Evolutionary conservation across 192 early-diverging fungal genomes (phyloP).

Genomic region (Coemansia pectinata): DNA sequence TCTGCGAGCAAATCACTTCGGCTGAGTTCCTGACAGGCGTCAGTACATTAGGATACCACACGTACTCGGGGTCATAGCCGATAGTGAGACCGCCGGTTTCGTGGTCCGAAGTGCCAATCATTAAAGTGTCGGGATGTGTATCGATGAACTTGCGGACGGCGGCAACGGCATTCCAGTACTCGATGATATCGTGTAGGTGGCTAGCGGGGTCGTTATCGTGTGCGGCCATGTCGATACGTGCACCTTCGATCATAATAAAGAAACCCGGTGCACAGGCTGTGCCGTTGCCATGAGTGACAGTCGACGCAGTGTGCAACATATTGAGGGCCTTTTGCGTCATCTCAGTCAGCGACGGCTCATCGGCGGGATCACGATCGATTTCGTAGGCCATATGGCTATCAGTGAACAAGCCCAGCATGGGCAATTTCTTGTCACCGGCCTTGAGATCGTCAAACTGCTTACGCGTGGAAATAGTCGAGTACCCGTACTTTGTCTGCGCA

Average conservation of each 20-base stretch:
- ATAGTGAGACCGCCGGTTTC: slow-evolving; percentile 64
- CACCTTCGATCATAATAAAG: slow-evolving; percentile 65
- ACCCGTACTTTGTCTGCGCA: slow-evolving; percentile 20
- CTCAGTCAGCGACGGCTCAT: slow-evolving; percentile 57
- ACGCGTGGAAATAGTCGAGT: slow-evolving; percentile 6
- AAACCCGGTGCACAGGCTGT: slow-evolving; percentile 38
- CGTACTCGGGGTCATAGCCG: slow-evolving; percentile 55
- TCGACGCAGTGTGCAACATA: slow-evolving; percentile 23
- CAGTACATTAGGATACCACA: slow-evolving; percentile 55
- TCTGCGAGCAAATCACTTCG: slow-evolving; percentile 25
- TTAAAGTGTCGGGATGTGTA: slow-evolving; percentile 50
- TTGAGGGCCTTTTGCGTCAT: slow-evolving; percentile 55
- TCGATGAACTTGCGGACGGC: slow-evolving; percentile 54
- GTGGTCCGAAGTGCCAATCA: slow-evolving; percentile 64
- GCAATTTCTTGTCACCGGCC: slow-evolving; percentile 21
- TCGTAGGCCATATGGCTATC: slow-evolving; percentile 54
- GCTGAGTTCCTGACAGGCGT: slow-evolving; percentile 27
- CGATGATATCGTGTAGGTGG: slow-evolving; percentile 61
- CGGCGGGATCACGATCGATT: slow-evolving; percentile 48
- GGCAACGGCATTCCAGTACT: slow-evolving; percentile 58
- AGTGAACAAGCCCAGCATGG: slow-evolving; percentile 55
- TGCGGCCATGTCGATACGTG: slow-evolving; percentile 61
- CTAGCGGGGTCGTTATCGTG: slow-evolving; percentile 63
- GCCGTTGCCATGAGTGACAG: neutral
- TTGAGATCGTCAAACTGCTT: slow-evolving; percentile 24